Evolutionary conservation across 441 rosid species (phyloP).

Genomic region (Populus hybrid): DNA sequence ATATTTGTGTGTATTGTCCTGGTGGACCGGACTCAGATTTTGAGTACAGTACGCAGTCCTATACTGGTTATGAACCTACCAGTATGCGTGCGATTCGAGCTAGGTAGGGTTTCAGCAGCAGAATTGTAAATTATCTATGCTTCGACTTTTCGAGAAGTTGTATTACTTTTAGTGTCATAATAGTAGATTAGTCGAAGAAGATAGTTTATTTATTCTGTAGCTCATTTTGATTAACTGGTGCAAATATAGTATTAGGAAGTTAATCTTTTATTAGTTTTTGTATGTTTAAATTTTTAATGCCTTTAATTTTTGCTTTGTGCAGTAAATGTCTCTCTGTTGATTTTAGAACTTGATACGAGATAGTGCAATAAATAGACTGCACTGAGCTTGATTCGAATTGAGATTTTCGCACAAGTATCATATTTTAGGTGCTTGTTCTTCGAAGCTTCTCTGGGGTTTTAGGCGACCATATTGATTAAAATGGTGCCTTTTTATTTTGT

Average conservation of each 20-base stretch:
- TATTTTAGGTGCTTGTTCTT: not conserved
- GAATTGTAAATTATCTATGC: not conserved
- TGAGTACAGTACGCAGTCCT: conserved; percentile 98
- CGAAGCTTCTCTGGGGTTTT: not conserved
- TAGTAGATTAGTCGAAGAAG: not conserved
- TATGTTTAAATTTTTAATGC: not conserved
- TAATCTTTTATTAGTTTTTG: not conserved
- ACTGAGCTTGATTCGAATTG: not conserved
- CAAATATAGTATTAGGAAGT: not conserved
- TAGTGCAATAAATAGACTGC: not conserved
- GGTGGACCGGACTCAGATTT: conserved; percentile 99
- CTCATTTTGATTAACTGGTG: not conserved
- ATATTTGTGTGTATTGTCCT: conserved; percentile 95
- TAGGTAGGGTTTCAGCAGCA: conserved; percentile 45
- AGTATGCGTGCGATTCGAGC: conserved; percentile 99
- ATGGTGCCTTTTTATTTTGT: not conserved
- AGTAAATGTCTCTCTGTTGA: not conserved
- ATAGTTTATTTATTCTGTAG: not conserved
- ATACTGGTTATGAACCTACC: conserved; percentile 98
- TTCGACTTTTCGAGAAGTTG: not conserved
- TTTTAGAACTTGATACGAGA: not conserved
- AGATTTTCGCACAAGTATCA: not conserved
- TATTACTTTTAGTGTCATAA: not conserved
- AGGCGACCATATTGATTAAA: not conserved
- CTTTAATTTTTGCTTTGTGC: not conserved